phyloP scores from a whole-genome alignment of 768 basidiomycete species.

The Lyophyllum decastes region DNA sequence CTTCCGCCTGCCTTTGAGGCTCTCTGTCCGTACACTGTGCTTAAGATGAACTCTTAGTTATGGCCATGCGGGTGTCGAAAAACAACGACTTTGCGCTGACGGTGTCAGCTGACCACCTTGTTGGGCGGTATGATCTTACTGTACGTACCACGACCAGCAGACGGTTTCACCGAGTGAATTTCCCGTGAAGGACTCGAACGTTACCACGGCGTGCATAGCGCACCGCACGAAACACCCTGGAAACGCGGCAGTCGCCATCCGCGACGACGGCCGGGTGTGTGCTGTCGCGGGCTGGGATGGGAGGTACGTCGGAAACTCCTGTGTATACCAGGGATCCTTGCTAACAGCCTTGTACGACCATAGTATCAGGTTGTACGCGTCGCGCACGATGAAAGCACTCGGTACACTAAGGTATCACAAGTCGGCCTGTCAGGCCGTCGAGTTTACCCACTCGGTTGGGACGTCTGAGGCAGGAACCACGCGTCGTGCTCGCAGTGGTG shows the following conservation, averaged over 20 bases:
- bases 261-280: constrained; percentile 74
- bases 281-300: constrained; percentile 97
- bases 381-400: constrained; percentile 77
- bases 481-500: not conserved
- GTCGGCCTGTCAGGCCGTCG: constrained; percentile 68
- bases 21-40: not conserved
- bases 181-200: not conserved
- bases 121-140: constrained; percentile 63
- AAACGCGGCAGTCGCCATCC: constrained; percentile 75
- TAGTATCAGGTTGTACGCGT: constrained; percentile 83
- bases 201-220: constrained; percentile 6
- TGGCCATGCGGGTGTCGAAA: constrained; percentile 78
- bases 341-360: not conserved
- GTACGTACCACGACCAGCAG: constrained; percentile 31
- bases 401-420: constrained; percentile 87
- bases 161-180: not conserved
- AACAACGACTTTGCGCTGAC: constrained; percentile 65
- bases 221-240: constrained; percentile 77
- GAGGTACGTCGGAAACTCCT: constrained; percentile 47
- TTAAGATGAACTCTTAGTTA: constrained; percentile 48
- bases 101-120: constrained; percentile 83
- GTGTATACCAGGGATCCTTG: not conserved
- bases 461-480: not conserved
- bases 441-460: constrained; percentile 54
- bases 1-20: not conserved